Evolutionary conservation across 2,329 filamentous ascomycete genomes (phyloP), one percentile per base, ranked within the genome.

Genomic region (Neonectria sp.): DNA sequence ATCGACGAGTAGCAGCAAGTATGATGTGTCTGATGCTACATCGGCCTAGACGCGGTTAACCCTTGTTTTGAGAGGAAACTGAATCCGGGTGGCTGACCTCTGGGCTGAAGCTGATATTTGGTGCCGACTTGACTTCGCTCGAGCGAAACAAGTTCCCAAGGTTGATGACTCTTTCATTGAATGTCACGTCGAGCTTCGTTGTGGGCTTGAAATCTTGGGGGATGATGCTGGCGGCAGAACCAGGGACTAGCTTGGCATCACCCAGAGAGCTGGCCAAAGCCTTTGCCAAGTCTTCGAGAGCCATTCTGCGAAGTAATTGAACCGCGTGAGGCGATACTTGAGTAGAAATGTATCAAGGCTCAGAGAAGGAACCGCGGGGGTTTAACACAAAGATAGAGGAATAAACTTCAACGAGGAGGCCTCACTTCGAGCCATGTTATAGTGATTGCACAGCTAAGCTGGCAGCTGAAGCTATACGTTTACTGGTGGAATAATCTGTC

Each of bases 1-100:
- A 62, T 88, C 87, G 25, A 87, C 79, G 46, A 89, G 79, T 68
- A 88, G 77, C 57, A 88, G 77, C 40, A 82, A 81, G 75, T 86
- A 88, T 1, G 78, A 79, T 0, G 77, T 71, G 31, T 73, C 75
- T 9, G 73, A 67, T 0, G 74, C 66, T 3, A 73, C 73, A n/a
- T 73, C 76, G 6, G 65, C 33, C 74, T 80, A 52, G 6, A 25
- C 2, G 3, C 12, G n/a, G 12, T 33, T 53, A 31, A 29, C 9
- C 12, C 15, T 25, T 11, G 1, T 9, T 3, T 1, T 1, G 24
- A 0, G 2, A 25, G 11, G 3, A 0, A 2, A 9, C 17, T 6
- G 3, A 33, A 17, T 12, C 13, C 3, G 11, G 1, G 17, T 24
- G 31, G 8, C 55, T 66, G 27, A 78, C 79, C 70, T 84, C 81